These are phyloP conservation scores for Diplodia scrobiculata DNA, from an alignment of 2,329 filamentous ascomycete genomes.

Conservation along the genomic window DNA sequence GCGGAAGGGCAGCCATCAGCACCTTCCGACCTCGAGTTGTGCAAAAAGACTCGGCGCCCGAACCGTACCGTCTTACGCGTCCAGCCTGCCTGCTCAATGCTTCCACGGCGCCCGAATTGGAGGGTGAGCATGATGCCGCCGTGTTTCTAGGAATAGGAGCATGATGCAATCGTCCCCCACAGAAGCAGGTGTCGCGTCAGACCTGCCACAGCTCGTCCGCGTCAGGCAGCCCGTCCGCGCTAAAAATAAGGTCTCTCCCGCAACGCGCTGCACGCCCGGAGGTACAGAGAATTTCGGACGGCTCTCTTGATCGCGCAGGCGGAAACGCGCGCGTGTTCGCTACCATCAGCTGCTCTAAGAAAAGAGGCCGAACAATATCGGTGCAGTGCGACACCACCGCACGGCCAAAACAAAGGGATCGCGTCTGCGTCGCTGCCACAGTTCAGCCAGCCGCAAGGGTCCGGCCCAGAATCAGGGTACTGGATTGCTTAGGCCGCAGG, in stretches of 20 bases:
- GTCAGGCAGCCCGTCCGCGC: conserved; percentile 17
- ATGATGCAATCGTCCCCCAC: conserved; percentile 17
- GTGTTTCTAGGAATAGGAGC: conserved; percentile 13
- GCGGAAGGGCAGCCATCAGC: conserved; percentile 3
- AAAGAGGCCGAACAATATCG: not conserved
- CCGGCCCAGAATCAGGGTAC: conserved; percentile 24
- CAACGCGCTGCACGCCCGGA: not conserved
- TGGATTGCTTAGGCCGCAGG: conserved; percentile 4
- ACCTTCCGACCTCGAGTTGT: conserved; percentile 14
- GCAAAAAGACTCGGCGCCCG: not conserved
- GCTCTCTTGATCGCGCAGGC: conserved; percentile 6
- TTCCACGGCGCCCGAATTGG: not conserved
- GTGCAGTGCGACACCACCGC: conserved; percentile 4
- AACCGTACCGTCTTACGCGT: conserved; percentile 17
- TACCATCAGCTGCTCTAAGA: not conserved
- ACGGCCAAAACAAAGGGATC: not conserved
- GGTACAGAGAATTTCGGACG: not conserved
- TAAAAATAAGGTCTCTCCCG: conserved; percentile 18
- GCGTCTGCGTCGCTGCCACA: not conserved
- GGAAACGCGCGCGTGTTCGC: not conserved
- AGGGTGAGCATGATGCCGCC: conserved; percentile 14
- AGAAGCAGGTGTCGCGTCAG: conserved; percentile 4
- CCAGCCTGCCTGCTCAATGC: conserved; percentile 3
- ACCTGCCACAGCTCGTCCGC: conserved; percentile 5
- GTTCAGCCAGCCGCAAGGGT: conserved; percentile 23